Evolutionary conservation across 2,329 filamentous ascomycete species (phyloP), one percentile per base, ranked within the genome.

Genomic region (Aspergillus tubingensis): DNA sequence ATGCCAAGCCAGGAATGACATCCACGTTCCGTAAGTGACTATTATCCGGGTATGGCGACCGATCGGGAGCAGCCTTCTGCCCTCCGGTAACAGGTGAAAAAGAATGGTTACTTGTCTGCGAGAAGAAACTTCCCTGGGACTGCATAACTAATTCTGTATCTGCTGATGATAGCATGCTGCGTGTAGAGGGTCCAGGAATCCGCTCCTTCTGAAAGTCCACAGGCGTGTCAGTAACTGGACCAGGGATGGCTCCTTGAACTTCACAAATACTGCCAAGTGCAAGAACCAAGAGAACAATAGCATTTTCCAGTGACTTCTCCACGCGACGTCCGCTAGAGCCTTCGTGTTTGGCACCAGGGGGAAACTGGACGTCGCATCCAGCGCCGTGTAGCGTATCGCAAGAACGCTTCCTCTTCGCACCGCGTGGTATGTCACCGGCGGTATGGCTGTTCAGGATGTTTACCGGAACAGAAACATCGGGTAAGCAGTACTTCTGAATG

Each of bases 211-310:
- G 72, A 60, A 66, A 74, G 62, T 71, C 70, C 32, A 64, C 57
- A 10, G 56, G 60, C 19, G 61, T 27, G 38, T 74, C 72, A 15
- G 80, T 82, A 7, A 90, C 82, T 2, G 89, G 80, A 2, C 80
- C 81, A 17, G 84, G 84, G 10, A 88, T 68, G 17, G 80, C 78
- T 3, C 78, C 72, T 48, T 79, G 78, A 61, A 82, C 77, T 61
- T 82, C 75, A 68, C 91, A 94, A 11, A 98, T 90, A 70, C 92
- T 92, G 17, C 95, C 95, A 5, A 99, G 79, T 0, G 94, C 94
- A 57, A 98, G 82, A 1, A 96, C 86, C 3, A 94, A 82, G 2
- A 97, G 82, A 1, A 97, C 86, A 41, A 98, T 83, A 0, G 92
- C 92, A 66, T 91, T 96, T 56, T 88, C 85, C 15, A 95, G 87